Evolutionary conservation across 192 early-diverging fungal genomes (phyloP).

Genomic region (Backusella mclennaniae): DNA sequence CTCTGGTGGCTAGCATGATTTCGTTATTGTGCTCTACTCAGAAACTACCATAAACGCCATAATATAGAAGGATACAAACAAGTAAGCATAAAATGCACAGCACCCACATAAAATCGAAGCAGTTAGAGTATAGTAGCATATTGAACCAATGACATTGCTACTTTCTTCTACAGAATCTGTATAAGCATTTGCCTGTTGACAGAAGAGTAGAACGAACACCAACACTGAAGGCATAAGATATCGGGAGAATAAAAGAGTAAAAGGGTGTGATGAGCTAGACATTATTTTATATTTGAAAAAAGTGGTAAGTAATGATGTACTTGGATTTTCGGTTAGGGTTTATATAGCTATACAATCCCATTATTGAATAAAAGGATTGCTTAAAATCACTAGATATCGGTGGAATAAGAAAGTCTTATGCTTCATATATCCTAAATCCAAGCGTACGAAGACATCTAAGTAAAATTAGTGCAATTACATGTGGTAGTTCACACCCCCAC

Average conservation of each 20-base stretch:
- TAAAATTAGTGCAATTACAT: background rate
- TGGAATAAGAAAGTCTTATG: background rate
- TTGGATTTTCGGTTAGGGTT: background rate
- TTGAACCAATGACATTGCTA: background rate
- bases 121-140: background rate
- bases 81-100: background rate
- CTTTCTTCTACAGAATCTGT: background rate
- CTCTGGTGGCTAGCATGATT: background rate
- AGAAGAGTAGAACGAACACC: background rate
- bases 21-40: background rate
- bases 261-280: background rate
- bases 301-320: background rate
- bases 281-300: background rate
- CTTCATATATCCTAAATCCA: background rate
- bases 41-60: background rate
- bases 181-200: background rate
- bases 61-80: background rate
- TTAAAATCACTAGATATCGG: background rate
- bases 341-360: background rate
- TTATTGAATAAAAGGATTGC: background rate
- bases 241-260: background rate
- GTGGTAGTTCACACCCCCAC: background rate
- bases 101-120: background rate
- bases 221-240: background rate
- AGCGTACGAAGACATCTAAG: background rate